Base-by-base conservation (phyloP, 352 stramenopile species). In the Globisporangium nodosum region DNA sequence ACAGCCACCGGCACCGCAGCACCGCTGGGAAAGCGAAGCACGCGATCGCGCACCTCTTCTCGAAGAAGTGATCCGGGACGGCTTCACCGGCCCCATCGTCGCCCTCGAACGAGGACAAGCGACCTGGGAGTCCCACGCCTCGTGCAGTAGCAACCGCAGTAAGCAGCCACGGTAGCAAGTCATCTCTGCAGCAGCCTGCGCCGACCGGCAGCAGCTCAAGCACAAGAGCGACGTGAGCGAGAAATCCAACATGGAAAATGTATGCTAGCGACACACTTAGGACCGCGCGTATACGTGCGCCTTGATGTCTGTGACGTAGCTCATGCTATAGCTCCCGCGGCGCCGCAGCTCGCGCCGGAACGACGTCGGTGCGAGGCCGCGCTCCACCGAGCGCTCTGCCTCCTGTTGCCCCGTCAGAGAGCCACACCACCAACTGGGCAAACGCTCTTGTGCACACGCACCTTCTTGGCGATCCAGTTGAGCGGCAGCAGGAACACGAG, bases 231-330 rank as follows among this genome's bases (percentile, higher is more conserved):
- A 13, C 43, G 43, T 20, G 43, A 47, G 39, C 39, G 39, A 43
- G 3, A 43, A 11, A 15, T 33, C 15, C 47, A 52, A 8, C 4
- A 20, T 16, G 24, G 13, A 50, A 16, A 49, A 51, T n/a, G 5
- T 51, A 21, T 27, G 24, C 27, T 46, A 20, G 16, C 50, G 33
- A 37, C 33, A 37, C 33, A 43, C 48, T 69, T 74, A 87, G 5
- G 76, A 81, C 27, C 69, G 77, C 18, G 83, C 80, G 42, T 93
- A 88, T 27, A 93, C 83, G 51, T 95, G 85, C 13, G 83, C 76
- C 56, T 93, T 93, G 57, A 95, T 90, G 62, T 95, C 83, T n/a
- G 78, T 81, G 47, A 95, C 84, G 54, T 90, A 95, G 62, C 76
- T 92, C 75, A 95, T 87, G 62, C 83, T 93, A 65, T 90, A 95